Conservation (phyloP, 116 monocot species). For the Phalaenopsis hybrid region DNA sequence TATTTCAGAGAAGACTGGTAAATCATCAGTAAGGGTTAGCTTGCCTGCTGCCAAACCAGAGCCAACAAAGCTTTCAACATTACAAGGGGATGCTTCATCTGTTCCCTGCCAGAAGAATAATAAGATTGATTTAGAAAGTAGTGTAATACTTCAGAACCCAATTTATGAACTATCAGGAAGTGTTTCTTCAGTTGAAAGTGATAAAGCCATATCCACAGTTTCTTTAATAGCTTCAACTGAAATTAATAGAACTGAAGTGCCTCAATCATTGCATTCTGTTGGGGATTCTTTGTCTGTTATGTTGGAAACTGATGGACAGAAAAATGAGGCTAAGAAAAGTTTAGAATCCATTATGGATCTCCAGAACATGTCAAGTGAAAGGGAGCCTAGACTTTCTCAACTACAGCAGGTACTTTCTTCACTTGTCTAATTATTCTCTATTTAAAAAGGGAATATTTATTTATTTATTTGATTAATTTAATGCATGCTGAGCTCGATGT, state of each 20-base stretch:
- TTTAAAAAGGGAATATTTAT: background rate
- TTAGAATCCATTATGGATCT: slow-evolving; percentile 38
- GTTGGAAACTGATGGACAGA: slow-evolving; percentile 23
- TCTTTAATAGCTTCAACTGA: slow-evolving; percentile 10
- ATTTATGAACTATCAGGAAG: background rate
- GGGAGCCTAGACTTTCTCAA: slow-evolving; percentile 29
- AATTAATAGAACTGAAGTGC: slow-evolving; percentile 2
- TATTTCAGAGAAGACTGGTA: slow-evolving; percentile 11
- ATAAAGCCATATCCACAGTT: background rate
- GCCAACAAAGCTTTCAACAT: slow-evolving; percentile 17
- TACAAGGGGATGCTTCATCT: slow-evolving; percentile 15
- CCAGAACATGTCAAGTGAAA: slow-evolving; percentile 23
- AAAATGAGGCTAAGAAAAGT: slow-evolving; percentile 20
- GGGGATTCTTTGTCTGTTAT: slow-evolving; percentile 9
- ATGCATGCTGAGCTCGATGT: slow-evolving; percentile 10
- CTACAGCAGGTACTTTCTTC: slow-evolving; percentile 24
- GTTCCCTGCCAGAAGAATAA: slow-evolving; percentile 15
- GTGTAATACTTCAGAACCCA: slow-evolving; percentile 4
- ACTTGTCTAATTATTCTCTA: background rate
- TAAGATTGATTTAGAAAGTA: slow-evolving; percentile 6
- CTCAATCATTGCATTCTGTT: slow-evolving; percentile 10
- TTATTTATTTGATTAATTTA: background rate
- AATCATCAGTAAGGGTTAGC: slow-evolving; percentile 30
- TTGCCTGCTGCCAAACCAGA: slow-evolving; percentile 27
- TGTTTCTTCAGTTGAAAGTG: background rate